phyloP scores from a whole-genome alignment of 768 basidiomycete genomes.

The Ramaria sp. region DNA sequence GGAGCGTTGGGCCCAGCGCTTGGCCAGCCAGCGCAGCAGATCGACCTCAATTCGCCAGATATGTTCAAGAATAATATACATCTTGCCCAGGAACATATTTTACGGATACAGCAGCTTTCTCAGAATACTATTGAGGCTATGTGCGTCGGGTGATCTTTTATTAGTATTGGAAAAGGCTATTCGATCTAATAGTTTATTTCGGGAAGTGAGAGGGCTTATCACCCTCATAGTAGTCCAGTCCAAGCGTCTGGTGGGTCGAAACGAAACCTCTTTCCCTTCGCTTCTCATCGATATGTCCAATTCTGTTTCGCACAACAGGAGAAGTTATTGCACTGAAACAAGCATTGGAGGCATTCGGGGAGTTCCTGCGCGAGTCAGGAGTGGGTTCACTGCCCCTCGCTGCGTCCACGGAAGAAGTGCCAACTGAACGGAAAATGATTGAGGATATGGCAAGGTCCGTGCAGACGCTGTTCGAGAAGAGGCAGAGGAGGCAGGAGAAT shows the following conservation, averaged over 20 bases:
- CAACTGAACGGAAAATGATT: conserved; percentile 37
- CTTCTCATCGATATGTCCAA: neutral
- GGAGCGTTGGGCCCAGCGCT: neutral
- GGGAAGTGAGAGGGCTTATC: conserved; percentile 50
- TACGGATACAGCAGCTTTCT: conserved; percentile 37
- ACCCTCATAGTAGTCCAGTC: conserved; percentile 34
- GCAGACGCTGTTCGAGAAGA: conserved; percentile 36
- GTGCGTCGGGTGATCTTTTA: conserved; percentile 28
- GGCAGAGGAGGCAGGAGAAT: conserved; percentile 45
- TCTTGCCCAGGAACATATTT: conserved; percentile 35
- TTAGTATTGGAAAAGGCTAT: too few relatives aligned
- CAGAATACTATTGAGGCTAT: conserved; percentile 39
- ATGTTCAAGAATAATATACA: conserved; percentile 50
- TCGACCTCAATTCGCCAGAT: conserved; percentile 49
- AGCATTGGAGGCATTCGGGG: conserved; percentile 32
- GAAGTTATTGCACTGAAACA: conserved; percentile 42
- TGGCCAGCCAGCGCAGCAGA: conserved; percentile 11
- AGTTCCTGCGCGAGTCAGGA: conserved; percentile 46
- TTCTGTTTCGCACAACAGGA: conserved; percentile 26
- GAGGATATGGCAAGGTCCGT: conserved; percentile 30
- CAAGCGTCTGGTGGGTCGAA: conserved; percentile 39
- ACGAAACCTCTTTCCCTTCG: neutral
- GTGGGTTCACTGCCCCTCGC: conserved; percentile 54
- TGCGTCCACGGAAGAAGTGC: conserved; percentile 17
- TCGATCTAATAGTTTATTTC: neutral